A percentile compares a stretch with the other conserved stretches of the same genome.
Conservation (phyloP, 352 stramenopile genomes). For the Phytophthora uliginosa region DNA sequence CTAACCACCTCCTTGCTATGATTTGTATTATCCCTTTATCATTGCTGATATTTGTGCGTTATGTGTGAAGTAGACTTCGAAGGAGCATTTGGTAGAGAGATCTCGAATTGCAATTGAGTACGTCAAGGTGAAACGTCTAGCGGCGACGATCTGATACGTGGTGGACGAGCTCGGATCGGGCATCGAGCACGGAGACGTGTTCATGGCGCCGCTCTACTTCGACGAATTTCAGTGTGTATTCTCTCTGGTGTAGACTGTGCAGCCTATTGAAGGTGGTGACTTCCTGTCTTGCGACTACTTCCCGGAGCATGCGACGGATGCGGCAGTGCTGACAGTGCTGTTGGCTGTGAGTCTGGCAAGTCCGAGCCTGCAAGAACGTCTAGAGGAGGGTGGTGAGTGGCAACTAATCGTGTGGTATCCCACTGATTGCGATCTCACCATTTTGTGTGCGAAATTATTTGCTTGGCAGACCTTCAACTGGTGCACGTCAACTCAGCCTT, state of each 20-base stretch:
- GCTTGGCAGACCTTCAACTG: too few species aligned
- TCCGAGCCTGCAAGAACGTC: too few species aligned
- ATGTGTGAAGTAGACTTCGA: constrained; percentile 35
- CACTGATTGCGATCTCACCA: constrained; percentile 2
- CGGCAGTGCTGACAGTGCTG: constrained; percentile 37
- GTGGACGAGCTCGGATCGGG: constrained; percentile 70
- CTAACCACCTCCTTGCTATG: background rate
- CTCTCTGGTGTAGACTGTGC: constrained; percentile 57
- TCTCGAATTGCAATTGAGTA: constrained; percentile 66
- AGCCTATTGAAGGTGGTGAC: constrained; percentile 52
- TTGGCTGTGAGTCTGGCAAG: too few species aligned
- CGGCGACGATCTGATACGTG: constrained; percentile 64
- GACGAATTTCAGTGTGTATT: constrained; percentile 51
- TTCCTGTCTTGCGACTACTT: constrained; percentile 64
- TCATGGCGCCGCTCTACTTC: constrained; percentile 68
- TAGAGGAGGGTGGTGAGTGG: too few species aligned
- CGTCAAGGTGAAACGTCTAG: constrained; percentile 59
- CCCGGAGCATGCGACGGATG: constrained; percentile 29
- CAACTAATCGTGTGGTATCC: background rate
- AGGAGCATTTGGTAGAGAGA: constrained; percentile 56
- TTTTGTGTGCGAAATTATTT: too few species aligned
- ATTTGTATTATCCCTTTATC: background rate
- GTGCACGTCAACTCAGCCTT: too few species aligned
- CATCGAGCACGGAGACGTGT: constrained; percentile 57
- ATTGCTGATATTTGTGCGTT: constrained; percentile 10